Conservation (phyloP, 139 green algal species). For the Volvox reticuliferus region DNA sequence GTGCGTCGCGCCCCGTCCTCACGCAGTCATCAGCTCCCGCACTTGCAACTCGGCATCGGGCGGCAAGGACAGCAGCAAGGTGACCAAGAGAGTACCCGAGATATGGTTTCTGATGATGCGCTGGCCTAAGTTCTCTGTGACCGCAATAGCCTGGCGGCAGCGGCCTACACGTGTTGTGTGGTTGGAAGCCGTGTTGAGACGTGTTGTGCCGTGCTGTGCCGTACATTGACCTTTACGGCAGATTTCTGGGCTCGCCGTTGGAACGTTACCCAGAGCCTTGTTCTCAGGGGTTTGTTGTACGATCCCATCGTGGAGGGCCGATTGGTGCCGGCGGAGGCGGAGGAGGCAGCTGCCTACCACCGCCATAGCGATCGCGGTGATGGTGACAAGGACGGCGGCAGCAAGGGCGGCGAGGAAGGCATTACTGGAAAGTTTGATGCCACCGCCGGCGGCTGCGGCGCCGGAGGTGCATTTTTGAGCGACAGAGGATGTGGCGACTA, state of each 20-base stretch:
- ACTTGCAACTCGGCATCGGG: too few relatives aligned
- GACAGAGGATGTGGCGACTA: too few relatives aligned
- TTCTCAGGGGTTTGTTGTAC: conserved; percentile 66
- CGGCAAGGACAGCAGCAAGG: too few relatives aligned
- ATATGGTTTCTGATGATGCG: too few relatives aligned
- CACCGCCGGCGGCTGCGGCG: background rate
- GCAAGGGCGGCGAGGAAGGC: background rate
- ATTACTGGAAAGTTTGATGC: background rate
- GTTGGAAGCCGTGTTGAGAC: too few relatives aligned
- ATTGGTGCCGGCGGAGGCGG: background rate
- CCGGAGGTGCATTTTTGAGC: too few relatives aligned
- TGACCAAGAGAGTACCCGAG: too few relatives aligned
- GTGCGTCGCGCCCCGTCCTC: too few relatives aligned
- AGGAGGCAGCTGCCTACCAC: background rate
- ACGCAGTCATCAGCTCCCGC: too few relatives aligned
- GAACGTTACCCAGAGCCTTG: conserved; percentile 66
- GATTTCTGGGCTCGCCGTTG: conserved; percentile 70
- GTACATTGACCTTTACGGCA: conserved; percentile 3
- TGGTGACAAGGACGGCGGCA: background rate
- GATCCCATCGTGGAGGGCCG: conserved; percentile 63
- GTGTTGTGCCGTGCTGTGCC: background rate
- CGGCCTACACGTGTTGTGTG: too few relatives aligned
- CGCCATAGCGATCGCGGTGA: background rate
- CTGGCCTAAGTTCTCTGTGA: too few relatives aligned
- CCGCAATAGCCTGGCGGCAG: too few relatives aligned